Percentiles rank a stretch among this genome's conserved stretches.
phyloP scores from a whole-genome alignment of 148 eudicot species.

The Arctostaphylos glauca region DNA sequence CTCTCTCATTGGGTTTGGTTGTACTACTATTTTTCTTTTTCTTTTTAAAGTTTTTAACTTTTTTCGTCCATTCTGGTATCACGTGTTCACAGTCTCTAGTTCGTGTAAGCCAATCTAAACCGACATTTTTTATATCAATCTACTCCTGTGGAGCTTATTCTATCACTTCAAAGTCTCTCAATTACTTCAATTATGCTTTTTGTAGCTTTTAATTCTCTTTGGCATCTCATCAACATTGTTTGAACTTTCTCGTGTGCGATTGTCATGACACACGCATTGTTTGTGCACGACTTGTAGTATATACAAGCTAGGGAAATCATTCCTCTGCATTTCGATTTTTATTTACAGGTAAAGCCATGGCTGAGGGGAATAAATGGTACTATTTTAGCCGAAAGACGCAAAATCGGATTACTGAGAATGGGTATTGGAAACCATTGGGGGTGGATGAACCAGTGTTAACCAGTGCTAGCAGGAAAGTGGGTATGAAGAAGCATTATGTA shows the following conservation, averaged over 20 bases:
- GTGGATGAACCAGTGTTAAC: constrained; percentile 61
- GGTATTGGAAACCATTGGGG: constrained; percentile 71
- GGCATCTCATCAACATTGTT: neutral
- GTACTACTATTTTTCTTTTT: neutral
- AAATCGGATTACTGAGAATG: constrained; percentile 46
- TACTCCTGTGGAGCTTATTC: neutral
- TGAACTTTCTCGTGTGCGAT: neutral
- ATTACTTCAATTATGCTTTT: neutral
- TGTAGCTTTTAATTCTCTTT: neutral
- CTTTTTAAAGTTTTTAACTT: neutral
- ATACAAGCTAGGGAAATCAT: neutral
- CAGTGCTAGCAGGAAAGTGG: constrained; percentile 41
- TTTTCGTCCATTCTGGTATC: neutral
- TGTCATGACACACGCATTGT: neutral
- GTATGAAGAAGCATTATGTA: constrained; percentile 50
- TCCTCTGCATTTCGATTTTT: too few relatives aligned
- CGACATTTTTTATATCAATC: neutral
- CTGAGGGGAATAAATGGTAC: constrained; percentile 79
- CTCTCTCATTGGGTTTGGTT: neutral
- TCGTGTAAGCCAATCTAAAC: neutral
- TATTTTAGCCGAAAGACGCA: constrained; percentile 73
- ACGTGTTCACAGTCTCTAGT: neutral
- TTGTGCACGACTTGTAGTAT: too few relatives aligned
- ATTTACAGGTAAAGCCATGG: constrained; percentile 73
- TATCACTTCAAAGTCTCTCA: neutral